Conservation (phyloP, 352 stramenopile species). For the Phytopythium litorale region DNA sequence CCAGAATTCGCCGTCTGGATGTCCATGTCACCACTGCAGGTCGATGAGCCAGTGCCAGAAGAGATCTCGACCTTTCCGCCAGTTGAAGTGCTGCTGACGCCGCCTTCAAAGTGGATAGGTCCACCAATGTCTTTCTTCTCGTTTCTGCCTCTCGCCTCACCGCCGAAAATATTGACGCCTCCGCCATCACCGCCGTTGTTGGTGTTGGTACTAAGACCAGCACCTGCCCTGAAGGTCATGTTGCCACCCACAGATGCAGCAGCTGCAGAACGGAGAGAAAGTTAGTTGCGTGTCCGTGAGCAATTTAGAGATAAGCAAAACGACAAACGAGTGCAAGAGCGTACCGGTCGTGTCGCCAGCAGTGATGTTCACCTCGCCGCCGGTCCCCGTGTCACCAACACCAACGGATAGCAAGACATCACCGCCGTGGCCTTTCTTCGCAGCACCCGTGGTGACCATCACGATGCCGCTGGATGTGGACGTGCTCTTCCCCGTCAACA, state of each 20-base stretch:
- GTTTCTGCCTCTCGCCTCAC: constrained; percentile 49
- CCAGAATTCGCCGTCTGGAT: constrained; percentile 68
- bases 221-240: constrained; percentile 43
- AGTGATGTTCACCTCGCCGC: constrained; percentile 57
- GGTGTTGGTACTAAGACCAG: constrained; percentile 38
- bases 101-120: constrained; percentile 57
- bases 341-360: constrained; percentile 64
- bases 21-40: constrained; percentile 66
- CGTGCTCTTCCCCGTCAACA: constrained; percentile 35
- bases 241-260: constrained; percentile 32
- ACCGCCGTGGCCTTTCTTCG: constrained; percentile 39
- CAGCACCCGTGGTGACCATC: constrained; percentile 25
- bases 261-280: constrained; percentile 17
- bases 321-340: constrained; percentile 5
- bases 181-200: constrained; percentile 64
- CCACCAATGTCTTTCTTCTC: constrained; percentile 42
- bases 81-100: constrained; percentile 36
- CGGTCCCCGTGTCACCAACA: constrained; percentile 25
- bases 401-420: constrained; percentile 33
- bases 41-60: constrained; percentile 35
- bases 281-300: not conserved
- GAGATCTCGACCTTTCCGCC: constrained; percentile 64
- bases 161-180: constrained; percentile 42
- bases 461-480: constrained; percentile 29
- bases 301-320: not conserved